Conservation (phyloP, 495 filamentous ascomycete species). For the Penicillium daleae region DNA sequence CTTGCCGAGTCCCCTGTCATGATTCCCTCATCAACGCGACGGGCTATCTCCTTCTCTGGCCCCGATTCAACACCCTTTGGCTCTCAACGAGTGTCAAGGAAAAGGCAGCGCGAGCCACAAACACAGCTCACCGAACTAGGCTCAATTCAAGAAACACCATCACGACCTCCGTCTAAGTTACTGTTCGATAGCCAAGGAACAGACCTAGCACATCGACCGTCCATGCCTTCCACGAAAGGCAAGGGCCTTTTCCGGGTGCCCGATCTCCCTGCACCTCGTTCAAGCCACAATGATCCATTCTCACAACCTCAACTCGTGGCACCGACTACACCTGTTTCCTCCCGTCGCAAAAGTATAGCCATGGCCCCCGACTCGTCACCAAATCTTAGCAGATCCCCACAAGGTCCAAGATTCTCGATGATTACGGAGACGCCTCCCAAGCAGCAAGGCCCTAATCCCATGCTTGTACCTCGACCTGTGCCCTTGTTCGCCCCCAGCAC, state of each 20-base stretch:
- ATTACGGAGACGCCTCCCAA: slow-evolving; percentile 52
- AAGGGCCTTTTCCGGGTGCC: slow-evolving; percentile 43
- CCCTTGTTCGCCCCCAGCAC: slow-evolving; percentile 7
- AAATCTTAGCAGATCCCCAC: slow-evolving; percentile 18
- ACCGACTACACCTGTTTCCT: slow-evolving; percentile 41
- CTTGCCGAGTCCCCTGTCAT: slow-evolving; percentile 31
- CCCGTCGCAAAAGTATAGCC: slow-evolving; percentile 27
- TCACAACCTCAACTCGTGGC: slow-evolving; percentile 20
- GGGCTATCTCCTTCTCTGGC: slow-evolving; percentile 34
- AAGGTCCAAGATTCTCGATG: slow-evolving; percentile 16
- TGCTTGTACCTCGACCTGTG: slow-evolving; percentile 17
- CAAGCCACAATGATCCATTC: not conserved
- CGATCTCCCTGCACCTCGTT: slow-evolving; percentile 43
- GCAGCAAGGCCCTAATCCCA: slow-evolving; percentile 22
- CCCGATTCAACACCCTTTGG: slow-evolving; percentile 31
- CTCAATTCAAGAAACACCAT: slow-evolving; percentile 57
- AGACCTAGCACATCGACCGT: slow-evolving; percentile 13
- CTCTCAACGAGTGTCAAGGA: slow-evolving; percentile 10
- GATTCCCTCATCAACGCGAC: slow-evolving; percentile 32
- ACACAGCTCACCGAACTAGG: slow-evolving; percentile 22
- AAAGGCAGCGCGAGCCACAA: slow-evolving; percentile 11
- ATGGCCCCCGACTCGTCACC: slow-evolving; percentile 16
- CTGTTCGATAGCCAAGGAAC: slow-evolving; percentile 25
- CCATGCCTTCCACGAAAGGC: slow-evolving; percentile 21
- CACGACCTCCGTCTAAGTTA: slow-evolving; percentile 48